Conservation (phyloP, 2,329 filamentous ascomycete genomes). For the Fonsecaea multimorphosa region DNA sequence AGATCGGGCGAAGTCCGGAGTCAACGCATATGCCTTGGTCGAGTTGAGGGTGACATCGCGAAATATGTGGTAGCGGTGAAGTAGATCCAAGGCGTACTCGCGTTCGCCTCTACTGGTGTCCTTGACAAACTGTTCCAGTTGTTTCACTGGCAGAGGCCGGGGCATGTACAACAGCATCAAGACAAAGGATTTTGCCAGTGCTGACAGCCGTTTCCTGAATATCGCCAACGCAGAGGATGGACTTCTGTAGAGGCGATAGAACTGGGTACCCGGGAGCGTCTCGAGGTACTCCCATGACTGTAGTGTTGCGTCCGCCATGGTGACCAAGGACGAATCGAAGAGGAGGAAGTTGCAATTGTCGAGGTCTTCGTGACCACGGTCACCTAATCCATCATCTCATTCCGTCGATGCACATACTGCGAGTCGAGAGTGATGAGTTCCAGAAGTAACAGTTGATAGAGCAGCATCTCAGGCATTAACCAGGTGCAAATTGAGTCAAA, state of each 20-base stretch:
- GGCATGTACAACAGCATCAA: conserved; percentile 95
- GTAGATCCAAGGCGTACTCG: conserved; percentile 80
- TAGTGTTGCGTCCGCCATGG: conserved; percentile 44
- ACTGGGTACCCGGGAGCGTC: conserved; percentile 85
- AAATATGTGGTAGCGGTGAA: conserved; percentile 87
- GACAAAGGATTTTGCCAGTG: conserved; percentile 92
- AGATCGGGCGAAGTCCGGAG: conserved; percentile 80
- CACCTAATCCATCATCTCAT: conserved; percentile 6
- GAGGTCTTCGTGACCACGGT: background rate
- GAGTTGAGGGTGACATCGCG: conserved; percentile 66
- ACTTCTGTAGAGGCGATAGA: conserved; percentile 91
- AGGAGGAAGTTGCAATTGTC: background rate
- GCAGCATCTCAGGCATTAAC: background rate
- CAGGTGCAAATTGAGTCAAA: background rate
- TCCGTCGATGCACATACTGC: background rate
- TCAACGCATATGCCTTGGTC: conserved; percentile 75
- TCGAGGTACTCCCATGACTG: conserved; percentile 88
- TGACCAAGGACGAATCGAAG: background rate
- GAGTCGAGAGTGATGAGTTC: background rate
- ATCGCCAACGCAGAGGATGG: conserved; percentile 94
- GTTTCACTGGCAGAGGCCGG: conserved; percentile 74
- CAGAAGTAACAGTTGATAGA: background rate
- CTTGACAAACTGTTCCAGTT: conserved; percentile 86
- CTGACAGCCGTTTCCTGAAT: conserved; percentile 94
- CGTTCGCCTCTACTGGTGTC: conserved; percentile 72